These are phyloP conservation scores for Clonostachys byssicola DNA, from an alignment of 2,329 filamentous ascomycete species.

Conservation along the genomic window DNA sequence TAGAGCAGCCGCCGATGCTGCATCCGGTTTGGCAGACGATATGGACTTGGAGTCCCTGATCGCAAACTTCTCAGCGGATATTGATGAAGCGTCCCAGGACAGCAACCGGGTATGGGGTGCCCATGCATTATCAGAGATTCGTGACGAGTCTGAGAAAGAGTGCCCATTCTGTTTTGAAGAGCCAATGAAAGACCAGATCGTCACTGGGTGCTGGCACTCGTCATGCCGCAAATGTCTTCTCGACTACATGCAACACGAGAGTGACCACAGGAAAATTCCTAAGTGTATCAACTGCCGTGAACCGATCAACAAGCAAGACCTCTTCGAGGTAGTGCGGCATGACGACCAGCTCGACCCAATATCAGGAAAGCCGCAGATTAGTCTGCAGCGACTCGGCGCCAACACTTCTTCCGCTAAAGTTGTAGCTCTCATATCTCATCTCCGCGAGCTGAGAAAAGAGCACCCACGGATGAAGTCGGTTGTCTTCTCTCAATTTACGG, in stretches of 20 bases:
- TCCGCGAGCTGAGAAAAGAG: conserved; percentile 63
- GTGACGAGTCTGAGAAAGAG: conserved; percentile 82
- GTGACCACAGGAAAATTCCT: conserved; percentile 68
- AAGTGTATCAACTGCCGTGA: conserved; percentile 90
- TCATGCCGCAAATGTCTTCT: conserved; percentile 93
- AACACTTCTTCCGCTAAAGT: conserved; percentile 85
- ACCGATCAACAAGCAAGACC: conserved; percentile 73
- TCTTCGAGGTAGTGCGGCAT: conserved; percentile 89
- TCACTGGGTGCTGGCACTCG: conserved; percentile 96
- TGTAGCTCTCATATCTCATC: conserved; percentile 69
- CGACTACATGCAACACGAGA: conserved; percentile 84
- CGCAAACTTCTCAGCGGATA: conserved; percentile 71
- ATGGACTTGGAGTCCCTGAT: conserved; percentile 92
- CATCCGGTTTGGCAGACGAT: conserved; percentile 81
- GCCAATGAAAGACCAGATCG: conserved; percentile 89
- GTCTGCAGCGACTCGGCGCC: conserved; percentile 54
- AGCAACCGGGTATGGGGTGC: conserved; percentile 63
- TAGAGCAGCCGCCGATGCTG: conserved; percentile 67
- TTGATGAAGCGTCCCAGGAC: conserved; percentile 60
- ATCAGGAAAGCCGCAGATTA: conserved; percentile 46
- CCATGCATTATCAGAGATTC: conserved; percentile 85
- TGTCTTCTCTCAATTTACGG: conserved; percentile 96
- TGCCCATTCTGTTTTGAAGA: conserved; percentile 95
- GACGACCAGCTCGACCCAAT: conserved; percentile 51
- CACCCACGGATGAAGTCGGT: conserved; percentile 78